Evolutionary conservation across 257 asterid genomes (phyloP).

Genomic region (Haberlea rhodopensis): DNA sequence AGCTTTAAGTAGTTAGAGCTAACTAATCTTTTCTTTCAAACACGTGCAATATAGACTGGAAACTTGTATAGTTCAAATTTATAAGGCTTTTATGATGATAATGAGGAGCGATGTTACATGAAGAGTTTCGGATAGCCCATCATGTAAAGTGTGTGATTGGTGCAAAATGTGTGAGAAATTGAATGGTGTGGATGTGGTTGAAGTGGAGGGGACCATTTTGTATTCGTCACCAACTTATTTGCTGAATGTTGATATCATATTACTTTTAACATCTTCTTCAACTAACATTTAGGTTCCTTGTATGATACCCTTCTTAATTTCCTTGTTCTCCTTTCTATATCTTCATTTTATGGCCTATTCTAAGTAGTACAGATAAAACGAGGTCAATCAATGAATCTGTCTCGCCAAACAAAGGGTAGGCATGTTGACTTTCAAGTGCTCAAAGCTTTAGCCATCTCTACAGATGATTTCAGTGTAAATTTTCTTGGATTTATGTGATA

Average conservation of each 20-base stretch:
- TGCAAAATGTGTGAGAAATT: slow-evolving; percentile 28
- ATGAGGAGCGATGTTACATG: slow-evolving; percentile 3
- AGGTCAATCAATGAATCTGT: slow-evolving; percentile 9
- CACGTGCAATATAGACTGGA: background rate
- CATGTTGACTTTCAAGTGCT: slow-evolving; percentile 11
- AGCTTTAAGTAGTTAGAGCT: background rate
- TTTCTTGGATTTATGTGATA: slow-evolving; percentile 19
- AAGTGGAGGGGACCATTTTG: slow-evolving; percentile 35
- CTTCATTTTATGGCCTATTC: background rate
- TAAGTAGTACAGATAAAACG: background rate
- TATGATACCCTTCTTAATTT: slow-evolving; percentile 24
- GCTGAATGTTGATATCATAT: slow-evolving; percentile 30
- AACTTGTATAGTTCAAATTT: background rate
- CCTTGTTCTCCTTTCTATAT: slow-evolving; percentile 8
- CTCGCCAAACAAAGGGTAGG: slow-evolving; percentile 6
- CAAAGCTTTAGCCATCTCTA: background rate
- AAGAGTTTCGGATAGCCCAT: background rate
- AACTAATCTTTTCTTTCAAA: background rate
- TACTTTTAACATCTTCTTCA: slow-evolving; percentile 29
- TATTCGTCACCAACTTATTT: slow-evolving; percentile 28
- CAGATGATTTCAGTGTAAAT: slow-evolving; percentile 8
- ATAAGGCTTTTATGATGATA: background rate
- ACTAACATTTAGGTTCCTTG: slow-evolving; percentile 31
- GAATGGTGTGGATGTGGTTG: slow-evolving; percentile 40
- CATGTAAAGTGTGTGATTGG: slow-evolving; percentile 28